Percentiles rank a stretch among this genome's conserved stretches.
phyloP scores from a whole-genome alignment of 1,284 basidiomycete species.

The Exsudoporus floridanus region DNA sequence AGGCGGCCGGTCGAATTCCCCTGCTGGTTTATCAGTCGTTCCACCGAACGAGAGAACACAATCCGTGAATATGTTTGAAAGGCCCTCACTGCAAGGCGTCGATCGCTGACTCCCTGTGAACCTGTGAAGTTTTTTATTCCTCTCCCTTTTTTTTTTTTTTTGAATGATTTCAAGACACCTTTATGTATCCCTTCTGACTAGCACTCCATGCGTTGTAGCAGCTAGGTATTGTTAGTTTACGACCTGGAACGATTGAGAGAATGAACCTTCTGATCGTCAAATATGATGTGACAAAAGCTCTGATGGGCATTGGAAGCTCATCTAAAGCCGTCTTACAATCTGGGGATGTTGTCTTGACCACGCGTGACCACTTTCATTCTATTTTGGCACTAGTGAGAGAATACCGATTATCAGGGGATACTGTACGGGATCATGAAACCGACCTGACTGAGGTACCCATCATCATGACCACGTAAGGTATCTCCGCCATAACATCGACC shows the following conservation, averaged over 20 bases:
- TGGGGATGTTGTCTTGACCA: constrained; percentile 56
- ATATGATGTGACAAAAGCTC: constrained; percentile 88
- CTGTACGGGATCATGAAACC: not conserved
- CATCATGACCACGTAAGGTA: constrained; percentile 88
- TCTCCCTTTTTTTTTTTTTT: too few relatives aligned
- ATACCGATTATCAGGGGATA: not conserved
- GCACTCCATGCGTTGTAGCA: constrained; percentile 5
- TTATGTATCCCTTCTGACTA: constrained; percentile 1
- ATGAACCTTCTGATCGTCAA: not conserved
- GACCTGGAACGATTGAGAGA: not conserved
- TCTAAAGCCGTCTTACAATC: constrained; percentile 51
- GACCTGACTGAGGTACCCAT: constrained; percentile 90
- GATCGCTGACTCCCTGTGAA: too few relatives aligned
- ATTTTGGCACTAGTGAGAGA: constrained; percentile 72
- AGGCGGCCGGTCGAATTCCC: constrained; percentile 27
- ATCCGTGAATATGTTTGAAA: constrained; percentile 8
- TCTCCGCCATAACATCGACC: constrained; percentile 95
- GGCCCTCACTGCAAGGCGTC: too few relatives aligned
- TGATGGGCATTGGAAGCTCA: constrained; percentile 80
- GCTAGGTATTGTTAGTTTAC: constrained; percentile 6
- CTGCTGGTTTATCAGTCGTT: constrained; percentile 25
- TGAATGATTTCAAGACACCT: not conserved
- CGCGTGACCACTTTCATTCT: constrained; percentile 67
- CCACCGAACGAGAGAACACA: constrained; percentile 4
- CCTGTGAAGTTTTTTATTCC: not conserved